A percentile compares a stretch with the other conserved stretches of the same genome.
Conservation (phyloP, 2,329 filamentous ascomycete species). For the Nemania sp. region DNA sequence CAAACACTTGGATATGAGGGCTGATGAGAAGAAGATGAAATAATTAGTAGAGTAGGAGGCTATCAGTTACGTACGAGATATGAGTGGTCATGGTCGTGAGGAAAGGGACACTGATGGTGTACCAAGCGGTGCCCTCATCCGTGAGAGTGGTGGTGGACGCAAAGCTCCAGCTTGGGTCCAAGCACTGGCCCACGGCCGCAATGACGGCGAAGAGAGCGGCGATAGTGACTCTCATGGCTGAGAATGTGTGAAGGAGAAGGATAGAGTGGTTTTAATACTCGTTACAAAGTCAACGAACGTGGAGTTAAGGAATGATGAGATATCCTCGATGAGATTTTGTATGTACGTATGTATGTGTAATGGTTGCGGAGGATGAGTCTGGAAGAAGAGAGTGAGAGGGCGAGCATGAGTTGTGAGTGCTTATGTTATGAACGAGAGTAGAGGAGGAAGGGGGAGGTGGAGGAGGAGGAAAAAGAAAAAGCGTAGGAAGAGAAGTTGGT, state of each 20-base stretch:
- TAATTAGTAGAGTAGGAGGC: no score
- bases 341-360: no score
- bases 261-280: background rate
- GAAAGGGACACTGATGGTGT: conserved; percentile 16
- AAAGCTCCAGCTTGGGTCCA: conserved; percentile 16
- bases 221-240: conserved; percentile 6
- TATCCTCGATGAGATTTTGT: no score
- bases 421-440: no score
- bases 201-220: background rate
- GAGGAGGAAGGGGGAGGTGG: no score
- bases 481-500: no score
- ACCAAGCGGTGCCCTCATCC: background rate
- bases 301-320: background rate
- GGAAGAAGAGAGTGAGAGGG: no score
- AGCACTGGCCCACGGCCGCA: background rate
- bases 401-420: no score
- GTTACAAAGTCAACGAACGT: background rate
- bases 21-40: background rate
- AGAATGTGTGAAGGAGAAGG: background rate
- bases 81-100: conserved; percentile 10
- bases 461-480: no score
- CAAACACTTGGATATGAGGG: background rate
- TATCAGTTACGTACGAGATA: conserved; percentile 11
- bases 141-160: conserved; percentile 11
- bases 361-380: no score